Evolutionary conservation across 768 basidiomycete species (phyloP), one percentile per base, ranked within the genome.

Genomic region (Psilocybe sp.): DNA sequence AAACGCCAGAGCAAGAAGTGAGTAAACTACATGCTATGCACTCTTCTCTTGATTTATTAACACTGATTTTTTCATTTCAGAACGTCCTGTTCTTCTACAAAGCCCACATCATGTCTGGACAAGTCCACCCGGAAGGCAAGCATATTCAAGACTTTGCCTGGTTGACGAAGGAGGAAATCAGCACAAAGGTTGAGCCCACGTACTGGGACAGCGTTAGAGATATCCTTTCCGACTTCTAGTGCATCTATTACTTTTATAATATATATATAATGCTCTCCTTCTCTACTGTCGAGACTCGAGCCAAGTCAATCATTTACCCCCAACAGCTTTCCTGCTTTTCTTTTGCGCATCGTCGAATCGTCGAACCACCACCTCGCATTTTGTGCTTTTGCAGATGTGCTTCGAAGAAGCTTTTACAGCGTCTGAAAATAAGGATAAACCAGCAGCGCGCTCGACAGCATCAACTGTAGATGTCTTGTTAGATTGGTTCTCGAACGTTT

Each of bases 271-370:
- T 45, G 23, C 23, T 28, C 3, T 28, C 23, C 23, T 28, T n/a
- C n/a, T n/a, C n/a, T n/a, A n/a, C n/a, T n/a, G 31, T 34, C 18
- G 42, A 45, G 28, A 49, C 49, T 51, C 19, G 46, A 44, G 38
- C 9, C 19, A 36, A 32, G 16, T 23, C 9, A 71, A 71, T 53
- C 74, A 74, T 38, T 78, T 75, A 46, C 78, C 76, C 20, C 81
- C 73, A 49, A 82, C 76, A 11, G 80, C 69, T 51, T 80, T 80
- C 38, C 77, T 76, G 56, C 67, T 61, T 44, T 79, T 80, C 65
- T 91, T 94, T 60, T 84, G 85, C 59, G 84, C 84, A 57, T 98
- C 94, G 66, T 99, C 95, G 59, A 98, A 99, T 55, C 84, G 78
- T 36, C 93, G 80, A 6, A 98, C 82, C 41, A 92, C 74, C 44